These are phyloP conservation scores for Medicago lupulina DNA, from an alignment of 306 rosid genomes.

Conservation along the genomic window DNA sequence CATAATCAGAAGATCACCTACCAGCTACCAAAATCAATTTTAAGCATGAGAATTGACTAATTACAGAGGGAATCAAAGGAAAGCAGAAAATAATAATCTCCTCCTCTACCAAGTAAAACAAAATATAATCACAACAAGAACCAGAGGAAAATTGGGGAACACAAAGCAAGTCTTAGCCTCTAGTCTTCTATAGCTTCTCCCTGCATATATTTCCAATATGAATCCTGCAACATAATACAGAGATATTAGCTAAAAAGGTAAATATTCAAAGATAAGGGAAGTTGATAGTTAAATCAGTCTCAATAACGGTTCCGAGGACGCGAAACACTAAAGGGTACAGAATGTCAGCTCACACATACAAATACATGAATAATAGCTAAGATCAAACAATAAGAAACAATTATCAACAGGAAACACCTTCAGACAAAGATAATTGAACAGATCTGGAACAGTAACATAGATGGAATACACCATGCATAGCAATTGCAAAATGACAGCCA, in stretches of 20 bases:
- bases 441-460: neutral
- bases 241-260: conserved; percentile 26
- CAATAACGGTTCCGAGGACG: too few species aligned
- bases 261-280: too few species aligned
- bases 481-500: conserved; percentile 26
- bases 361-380: neutral
- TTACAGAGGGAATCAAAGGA: conserved; percentile 55
- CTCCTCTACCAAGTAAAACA: conserved; percentile 40
- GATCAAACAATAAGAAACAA: neutral
- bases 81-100: conserved; percentile 25
- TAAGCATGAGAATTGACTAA: conserved; percentile 43
- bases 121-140: conserved; percentile 45
- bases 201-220: conserved; percentile 34
- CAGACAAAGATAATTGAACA: neutral
- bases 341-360: neutral
- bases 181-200: conserved; percentile 38
- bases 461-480: conserved; percentile 27
- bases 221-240: conserved; percentile 51
- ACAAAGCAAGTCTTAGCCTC: conserved; percentile 4
- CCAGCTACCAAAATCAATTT: conserved; percentile 37
- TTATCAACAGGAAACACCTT: neutral
- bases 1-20: conserved; percentile 28
- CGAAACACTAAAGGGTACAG: neutral
- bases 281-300: too few species aligned
- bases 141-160: conserved; percentile 37